These are phyloP conservation scores for Auricularia cornea DNA, from an alignment of 768 basidiomycete species.

Conservation along the genomic window DNA sequence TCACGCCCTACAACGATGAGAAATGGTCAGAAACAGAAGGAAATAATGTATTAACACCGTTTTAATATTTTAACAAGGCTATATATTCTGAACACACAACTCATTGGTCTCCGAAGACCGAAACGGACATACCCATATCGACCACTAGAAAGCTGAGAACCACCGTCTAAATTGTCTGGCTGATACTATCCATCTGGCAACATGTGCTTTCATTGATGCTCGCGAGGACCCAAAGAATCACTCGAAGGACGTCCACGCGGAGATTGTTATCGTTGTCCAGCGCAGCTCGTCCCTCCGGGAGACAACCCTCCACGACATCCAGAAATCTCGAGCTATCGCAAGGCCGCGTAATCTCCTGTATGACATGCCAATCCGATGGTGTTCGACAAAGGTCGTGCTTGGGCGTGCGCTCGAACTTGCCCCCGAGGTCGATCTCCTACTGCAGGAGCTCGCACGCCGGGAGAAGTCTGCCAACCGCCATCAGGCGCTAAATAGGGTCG, in stretches of 20 bases:
- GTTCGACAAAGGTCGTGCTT: neutral
- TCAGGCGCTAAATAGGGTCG: neutral
- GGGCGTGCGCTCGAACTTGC: neutral
- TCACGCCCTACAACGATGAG: no score
- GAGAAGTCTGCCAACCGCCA: neutral
- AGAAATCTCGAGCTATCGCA: slow-evolving; percentile 10
- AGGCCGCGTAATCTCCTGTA: neutral
- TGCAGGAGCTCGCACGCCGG: neutral
- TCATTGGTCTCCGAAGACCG: no score
- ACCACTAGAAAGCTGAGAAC: no score
- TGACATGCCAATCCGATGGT: neutral
- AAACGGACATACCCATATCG: no score
- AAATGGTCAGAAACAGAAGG: no score
- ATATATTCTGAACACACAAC: no score
- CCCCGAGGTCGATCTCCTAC: neutral
- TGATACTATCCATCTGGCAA: slow-evolving; percentile 29
- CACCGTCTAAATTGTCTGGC: slow-evolving; percentile 21
- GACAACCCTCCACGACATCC: neutral
- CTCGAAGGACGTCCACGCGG: slow-evolving; percentile 17
- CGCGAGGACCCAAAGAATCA: slow-evolving; percentile 34
- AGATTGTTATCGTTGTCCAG: neutral
- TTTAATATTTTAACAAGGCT: no score
- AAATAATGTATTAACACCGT: no score
- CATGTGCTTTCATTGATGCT: slow-evolving; percentile 32
- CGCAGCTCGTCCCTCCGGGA: neutral